Percentiles rank a stretch among this genome's conserved stretches.
Conservation (phyloP, 2,329 filamentous ascomycete species). For the Penicillium sp. region DNA sequence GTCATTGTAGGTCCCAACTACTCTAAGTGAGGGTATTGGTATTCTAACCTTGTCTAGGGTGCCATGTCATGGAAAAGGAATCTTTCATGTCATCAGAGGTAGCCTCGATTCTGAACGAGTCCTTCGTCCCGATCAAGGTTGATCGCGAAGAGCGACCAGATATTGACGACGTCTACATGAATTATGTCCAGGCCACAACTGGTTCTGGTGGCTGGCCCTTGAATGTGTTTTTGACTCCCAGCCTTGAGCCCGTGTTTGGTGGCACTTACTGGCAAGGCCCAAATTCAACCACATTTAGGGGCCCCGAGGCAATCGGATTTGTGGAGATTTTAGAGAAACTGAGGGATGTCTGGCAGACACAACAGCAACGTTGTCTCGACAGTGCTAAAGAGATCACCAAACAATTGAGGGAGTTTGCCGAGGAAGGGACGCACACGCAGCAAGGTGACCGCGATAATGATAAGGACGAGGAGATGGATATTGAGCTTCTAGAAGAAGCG, state of each 20-base stretch:
- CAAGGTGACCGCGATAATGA: slow-evolving; percentile 40
- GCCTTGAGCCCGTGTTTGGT: slow-evolving; percentile 87
- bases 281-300: slow-evolving; percentile 44
- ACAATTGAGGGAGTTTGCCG: slow-evolving; percentile 76
- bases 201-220: slow-evolving; percentile 87
- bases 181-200: slow-evolving; percentile 89
- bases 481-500: slow-evolving; percentile 86
- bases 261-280: slow-evolving; percentile 93
- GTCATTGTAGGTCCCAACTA: slow-evolving; percentile 62
- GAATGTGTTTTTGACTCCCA: slow-evolving; percentile 91
- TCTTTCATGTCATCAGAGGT: slow-evolving; percentile 78
- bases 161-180: slow-evolving; percentile 94
- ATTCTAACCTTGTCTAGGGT: slow-evolving; percentile 46
- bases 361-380: slow-evolving; percentile 71
- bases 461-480: slow-evolving; percentile 64
- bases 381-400: slow-evolving; percentile 74
- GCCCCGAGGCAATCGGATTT: slow-evolving; percentile 64
- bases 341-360: slow-evolving; percentile 63
- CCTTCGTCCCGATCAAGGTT: slow-evolving; percentile 84
- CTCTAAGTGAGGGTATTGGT: background rate
- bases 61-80: slow-evolving; percentile 85
- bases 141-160: slow-evolving; percentile 91
- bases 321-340: slow-evolving; percentile 75
- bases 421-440: slow-evolving; percentile 61
- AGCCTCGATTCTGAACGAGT: slow-evolving; percentile 70